Conservation (phyloP, 164 flowering plant species). For the Sextonia rubra region DNA sequence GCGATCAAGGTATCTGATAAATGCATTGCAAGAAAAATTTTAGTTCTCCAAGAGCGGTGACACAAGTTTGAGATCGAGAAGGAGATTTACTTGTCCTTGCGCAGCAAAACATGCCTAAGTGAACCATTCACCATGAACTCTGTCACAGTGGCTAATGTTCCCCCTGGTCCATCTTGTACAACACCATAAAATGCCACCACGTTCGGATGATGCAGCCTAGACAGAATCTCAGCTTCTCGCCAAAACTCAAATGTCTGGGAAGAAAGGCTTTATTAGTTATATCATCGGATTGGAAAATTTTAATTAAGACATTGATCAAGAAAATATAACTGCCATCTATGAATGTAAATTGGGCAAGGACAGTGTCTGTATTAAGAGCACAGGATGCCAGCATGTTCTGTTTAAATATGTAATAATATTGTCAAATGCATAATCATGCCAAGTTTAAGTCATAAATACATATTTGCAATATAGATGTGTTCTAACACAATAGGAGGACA, state of each 20-base stretch:
- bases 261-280: background rate
- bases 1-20: conserved; percentile 72
- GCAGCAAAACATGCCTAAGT: conserved; percentile 83
- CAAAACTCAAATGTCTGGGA: conserved; percentile 81
- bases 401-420: too few relatives aligned
- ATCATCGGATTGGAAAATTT: background rate
- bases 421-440: too few relatives aligned
- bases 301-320: too few relatives aligned
- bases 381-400: too few relatives aligned
- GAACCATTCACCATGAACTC: conserved; percentile 99
- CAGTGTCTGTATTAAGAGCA: too few relatives aligned
- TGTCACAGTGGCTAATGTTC: conserved; percentile 84
- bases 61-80: background rate
- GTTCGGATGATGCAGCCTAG: conserved; percentile 97
- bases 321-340: too few relatives aligned
- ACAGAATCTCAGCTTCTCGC: conserved; percentile 93
- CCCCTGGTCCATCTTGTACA: conserved; percentile 96
- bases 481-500: too few relatives aligned
- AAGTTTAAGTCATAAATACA: too few relatives aligned
- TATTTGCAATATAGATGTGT: too few relatives aligned
- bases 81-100: conserved; percentile 68
- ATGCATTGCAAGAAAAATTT: background rate
- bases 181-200: conserved; percentile 97
- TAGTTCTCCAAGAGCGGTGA: conserved; percentile 1
- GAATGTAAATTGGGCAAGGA: too few relatives aligned